A percentile compares a stretch with the other conserved stretches of the same genome.
Evolutionary conservation across 2,329 filamentous ascomycete genomes (phyloP).

Genomic region (Niveomyces coronatus): DNA sequence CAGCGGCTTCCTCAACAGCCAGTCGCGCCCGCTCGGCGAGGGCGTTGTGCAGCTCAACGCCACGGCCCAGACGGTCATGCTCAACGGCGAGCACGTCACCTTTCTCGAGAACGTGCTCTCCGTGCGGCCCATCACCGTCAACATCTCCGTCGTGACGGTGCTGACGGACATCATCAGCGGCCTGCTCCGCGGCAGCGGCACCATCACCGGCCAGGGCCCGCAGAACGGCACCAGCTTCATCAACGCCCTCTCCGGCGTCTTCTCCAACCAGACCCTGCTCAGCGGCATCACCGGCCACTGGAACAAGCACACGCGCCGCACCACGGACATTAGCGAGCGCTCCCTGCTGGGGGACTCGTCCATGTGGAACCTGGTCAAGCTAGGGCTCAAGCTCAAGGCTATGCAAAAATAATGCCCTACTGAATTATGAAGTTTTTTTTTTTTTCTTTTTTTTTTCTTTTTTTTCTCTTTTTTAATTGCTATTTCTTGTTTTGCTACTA

Average conservation of each 20-base stretch:
- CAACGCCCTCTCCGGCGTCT: conserved; percentile 17
- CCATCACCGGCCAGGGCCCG: conserved; percentile 3
- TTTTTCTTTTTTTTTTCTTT: not conserved
- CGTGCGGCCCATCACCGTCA: conserved; percentile 24
- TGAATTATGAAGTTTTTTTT: too few species aligned
- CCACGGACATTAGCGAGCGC: conserved; percentile 11
- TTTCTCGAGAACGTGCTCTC: conserved; percentile 36
- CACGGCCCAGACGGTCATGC: conserved; percentile 30
- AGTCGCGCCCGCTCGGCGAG: conserved; percentile 24
- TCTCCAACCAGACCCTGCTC: conserved; percentile 30
- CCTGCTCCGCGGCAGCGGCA: conserved; percentile 14
- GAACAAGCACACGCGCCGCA: conserved; percentile 14
- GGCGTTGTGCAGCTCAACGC: conserved; percentile 32
- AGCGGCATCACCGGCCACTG: conserved; percentile 27
- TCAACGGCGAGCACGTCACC: conserved; percentile 31
- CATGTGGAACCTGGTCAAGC: conserved; percentile 18
- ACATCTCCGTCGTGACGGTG: conserved; percentile 28
- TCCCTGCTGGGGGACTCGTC: conserved; percentile 14
- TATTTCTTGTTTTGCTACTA: not conserved
- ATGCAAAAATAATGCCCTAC: conserved; percentile 1
- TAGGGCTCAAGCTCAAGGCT: conserved; percentile 18
- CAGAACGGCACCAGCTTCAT: conserved; percentile 6
- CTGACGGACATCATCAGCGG: conserved; percentile 27
- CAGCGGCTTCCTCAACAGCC: conserved; percentile 26
- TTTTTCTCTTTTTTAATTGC: not conserved